Evolutionary conservation across 805 yeast species (phyloP).

Genomic region (Brettanomyces bruxellensis): DNA sequence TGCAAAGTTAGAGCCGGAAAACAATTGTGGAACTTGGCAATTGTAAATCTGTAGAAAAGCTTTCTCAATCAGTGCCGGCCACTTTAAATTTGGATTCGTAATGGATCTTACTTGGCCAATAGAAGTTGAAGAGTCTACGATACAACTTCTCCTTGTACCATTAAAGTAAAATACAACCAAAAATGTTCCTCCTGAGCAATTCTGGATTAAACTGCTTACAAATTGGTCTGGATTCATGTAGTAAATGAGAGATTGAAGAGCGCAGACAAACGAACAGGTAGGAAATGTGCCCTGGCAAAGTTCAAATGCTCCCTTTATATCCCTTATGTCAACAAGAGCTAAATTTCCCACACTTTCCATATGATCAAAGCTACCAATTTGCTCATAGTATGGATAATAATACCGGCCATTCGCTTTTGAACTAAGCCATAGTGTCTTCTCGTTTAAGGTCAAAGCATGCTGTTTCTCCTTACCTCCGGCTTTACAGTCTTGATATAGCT

Average conservation of each 20-base stretch:
- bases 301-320: constrained; percentile 31
- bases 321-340: constrained; percentile 23
- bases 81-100: constrained; percentile 29
- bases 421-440: not conserved
- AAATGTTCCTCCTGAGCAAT: not conserved
- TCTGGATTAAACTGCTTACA: not conserved
- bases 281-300: constrained; percentile 30
- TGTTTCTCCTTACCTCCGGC: not conserved
- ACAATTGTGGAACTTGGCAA: constrained; percentile 43
- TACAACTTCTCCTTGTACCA: constrained; percentile 41
- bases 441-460: not conserved
- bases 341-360: too few species aligned
- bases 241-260: not conserved
- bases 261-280: constrained; percentile 70
- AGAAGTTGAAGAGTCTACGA: constrained; percentile 25
- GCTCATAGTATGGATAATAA: constrained; percentile 9
- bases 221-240: not conserved
- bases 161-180: constrained; percentile 38
- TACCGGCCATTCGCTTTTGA: not conserved
- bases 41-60: constrained; percentile 50
- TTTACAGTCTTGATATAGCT: not conserved
- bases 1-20: constrained; percentile 69
- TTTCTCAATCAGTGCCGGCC: constrained; percentile 75
- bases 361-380: not conserved
- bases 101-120: too few species aligned